These are phyloP conservation scores for Candida manassasensis DNA, from an alignment of 805 yeast species.

Conservation along the genomic window DNA sequence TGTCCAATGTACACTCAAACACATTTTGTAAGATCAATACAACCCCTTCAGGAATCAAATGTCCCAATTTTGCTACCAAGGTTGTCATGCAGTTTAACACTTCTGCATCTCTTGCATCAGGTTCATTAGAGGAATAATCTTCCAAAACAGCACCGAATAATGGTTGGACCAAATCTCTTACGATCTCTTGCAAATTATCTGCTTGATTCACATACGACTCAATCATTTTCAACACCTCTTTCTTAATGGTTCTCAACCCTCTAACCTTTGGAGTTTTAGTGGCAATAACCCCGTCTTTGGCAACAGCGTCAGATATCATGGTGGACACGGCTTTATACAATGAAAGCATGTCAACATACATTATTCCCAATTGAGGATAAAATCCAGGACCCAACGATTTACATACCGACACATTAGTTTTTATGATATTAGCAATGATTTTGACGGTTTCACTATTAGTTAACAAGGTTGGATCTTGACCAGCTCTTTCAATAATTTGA, in stretches of 20 bases:
- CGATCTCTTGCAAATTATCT: constrained; percentile 79
- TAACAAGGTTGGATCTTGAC: constrained; percentile 74
- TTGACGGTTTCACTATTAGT: constrained; percentile 81
- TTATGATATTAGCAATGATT: constrained; percentile 87
- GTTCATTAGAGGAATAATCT: constrained; percentile 83
- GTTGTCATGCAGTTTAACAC: constrained; percentile 93
- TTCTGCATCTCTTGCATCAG: constrained; percentile 97
- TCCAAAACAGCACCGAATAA: constrained; percentile 79
- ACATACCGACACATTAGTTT: constrained; percentile 94
- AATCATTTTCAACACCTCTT: constrained; percentile 82
- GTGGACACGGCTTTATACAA: constrained; percentile 84
- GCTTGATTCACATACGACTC: constrained; percentile 88
- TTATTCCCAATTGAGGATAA: constrained; percentile 78
- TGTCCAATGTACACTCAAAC: constrained; percentile 88
- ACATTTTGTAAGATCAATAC: constrained; percentile 83
- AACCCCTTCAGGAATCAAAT: constrained; percentile 82
- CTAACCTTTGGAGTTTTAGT: constrained; percentile 94
- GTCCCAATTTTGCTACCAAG: constrained; percentile 82
- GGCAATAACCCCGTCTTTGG: constrained; percentile 77
- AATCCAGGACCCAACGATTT: constrained; percentile 91
- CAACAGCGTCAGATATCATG: constrained; percentile 78
- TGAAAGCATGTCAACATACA: constrained; percentile 85
- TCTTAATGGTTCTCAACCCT: constrained; percentile 92
- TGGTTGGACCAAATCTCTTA: constrained; percentile 75
- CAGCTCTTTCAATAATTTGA: constrained; percentile 80